Evolutionary conservation across 192 early-diverging fungal genomes (phyloP).

Genomic region (Rhizophagus clarus): DNA sequence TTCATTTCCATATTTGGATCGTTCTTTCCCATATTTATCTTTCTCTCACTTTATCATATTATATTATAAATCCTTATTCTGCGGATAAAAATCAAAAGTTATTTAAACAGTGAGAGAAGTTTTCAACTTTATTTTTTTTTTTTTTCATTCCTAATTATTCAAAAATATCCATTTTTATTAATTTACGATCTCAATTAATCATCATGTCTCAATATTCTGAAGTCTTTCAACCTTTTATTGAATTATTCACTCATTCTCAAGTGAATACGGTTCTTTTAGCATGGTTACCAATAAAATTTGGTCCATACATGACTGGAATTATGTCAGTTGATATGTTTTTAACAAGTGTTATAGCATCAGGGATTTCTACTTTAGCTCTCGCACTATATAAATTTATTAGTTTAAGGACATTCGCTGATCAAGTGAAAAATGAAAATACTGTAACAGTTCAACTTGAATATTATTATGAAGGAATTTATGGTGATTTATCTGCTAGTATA

Average conservation of each 20-base stretch:
- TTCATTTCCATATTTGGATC: too few species aligned
- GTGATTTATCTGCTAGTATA: background rate
- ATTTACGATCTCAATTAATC: too few species aligned
- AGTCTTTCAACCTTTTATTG: slow-evolving; percentile 15
- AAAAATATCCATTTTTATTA: too few species aligned
- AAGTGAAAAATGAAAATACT: background rate
- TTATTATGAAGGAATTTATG: background rate
- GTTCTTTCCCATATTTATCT: too few species aligned
- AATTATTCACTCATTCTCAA: slow-evolving; percentile 13
- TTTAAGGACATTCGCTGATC: too few species aligned
- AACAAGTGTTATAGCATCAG: background rate
- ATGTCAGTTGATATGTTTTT: slow-evolving; percentile 28
- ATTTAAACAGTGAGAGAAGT: too few species aligned
- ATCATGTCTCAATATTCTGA: background rate
- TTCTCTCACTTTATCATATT: too few species aligned
- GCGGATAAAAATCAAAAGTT: too few species aligned
- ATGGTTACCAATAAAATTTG: slow-evolving; percentile 16
- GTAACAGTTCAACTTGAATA: slow-evolving; percentile 23
- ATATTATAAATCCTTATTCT: too few species aligned
- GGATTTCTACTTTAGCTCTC: background rate
- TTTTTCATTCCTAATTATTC: too few species aligned
- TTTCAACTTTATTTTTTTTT: too few species aligned
- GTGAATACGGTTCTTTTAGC: slow-evolving; percentile 5
- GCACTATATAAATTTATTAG: background rate
- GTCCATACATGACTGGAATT: background rate